These are phyloP conservation scores for Coniosporium tulheliwenetii DNA, from an alignment of 2,329 filamentous ascomycete genomes.

Conservation along the genomic window DNA sequence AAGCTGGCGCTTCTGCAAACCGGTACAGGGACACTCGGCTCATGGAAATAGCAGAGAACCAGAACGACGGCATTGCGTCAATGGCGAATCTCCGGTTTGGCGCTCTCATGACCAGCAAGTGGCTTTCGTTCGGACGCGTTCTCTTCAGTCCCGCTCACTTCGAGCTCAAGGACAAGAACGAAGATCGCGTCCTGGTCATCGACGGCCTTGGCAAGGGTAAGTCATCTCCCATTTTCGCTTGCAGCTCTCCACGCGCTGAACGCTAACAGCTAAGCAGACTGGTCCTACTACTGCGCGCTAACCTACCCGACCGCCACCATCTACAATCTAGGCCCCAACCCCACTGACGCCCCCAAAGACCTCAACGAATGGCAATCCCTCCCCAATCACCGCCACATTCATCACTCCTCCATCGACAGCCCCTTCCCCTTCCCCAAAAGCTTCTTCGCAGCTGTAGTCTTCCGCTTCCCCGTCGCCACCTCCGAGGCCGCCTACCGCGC, in stretches of 20 bases:
- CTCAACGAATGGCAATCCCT: conserved; percentile 6
- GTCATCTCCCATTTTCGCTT: conserved; percentile 1
- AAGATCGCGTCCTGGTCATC: conserved; percentile 57
- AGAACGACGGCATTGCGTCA: conserved; percentile 22
- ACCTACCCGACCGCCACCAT: conserved; percentile 23
- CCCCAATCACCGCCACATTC: conserved; percentile 10
- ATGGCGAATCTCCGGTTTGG: conserved; percentile 65
- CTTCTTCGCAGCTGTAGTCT: conserved; percentile 61
- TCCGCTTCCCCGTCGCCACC: conserved; percentile 58
- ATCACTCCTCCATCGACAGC: conserved; percentile 33
- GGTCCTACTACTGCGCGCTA: conserved; percentile 74
- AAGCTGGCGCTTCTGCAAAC: conserved; percentile 8
- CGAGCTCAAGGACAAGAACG: conserved; percentile 40
- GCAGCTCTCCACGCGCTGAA: neutral
- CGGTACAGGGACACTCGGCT: conserved; percentile 42
- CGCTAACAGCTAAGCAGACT: conserved; percentile 40
- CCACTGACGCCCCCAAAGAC: conserved; percentile 9
- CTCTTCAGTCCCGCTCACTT: conserved; percentile 68
- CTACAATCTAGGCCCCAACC: conserved; percentile 2
- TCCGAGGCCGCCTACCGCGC: conserved; percentile 54
- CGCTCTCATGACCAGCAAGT: conserved; percentile 75
- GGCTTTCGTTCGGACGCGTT: conserved; percentile 72
- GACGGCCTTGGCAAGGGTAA: conserved; percentile 63
- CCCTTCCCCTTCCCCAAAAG: conserved; percentile 63
- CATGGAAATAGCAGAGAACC: conserved; percentile 23